These are phyloP conservation scores for Penicillium sclerotigenum DNA, from an alignment of 2,329 filamentous ascomycete genomes.

Conservation along the genomic window DNA sequence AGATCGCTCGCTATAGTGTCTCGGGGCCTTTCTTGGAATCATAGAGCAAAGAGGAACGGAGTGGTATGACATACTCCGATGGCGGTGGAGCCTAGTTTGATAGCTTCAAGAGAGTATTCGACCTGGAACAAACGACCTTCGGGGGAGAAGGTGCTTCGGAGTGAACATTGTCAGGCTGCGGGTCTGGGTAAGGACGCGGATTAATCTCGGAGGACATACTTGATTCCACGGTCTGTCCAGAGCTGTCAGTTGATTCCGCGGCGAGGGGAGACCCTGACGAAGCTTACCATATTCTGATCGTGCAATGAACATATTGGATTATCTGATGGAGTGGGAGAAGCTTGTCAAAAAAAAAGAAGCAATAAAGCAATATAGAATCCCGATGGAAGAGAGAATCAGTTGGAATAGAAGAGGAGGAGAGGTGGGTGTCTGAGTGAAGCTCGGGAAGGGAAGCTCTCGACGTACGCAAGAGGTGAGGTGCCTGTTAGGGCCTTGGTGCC, in stretches of 20 bases:
- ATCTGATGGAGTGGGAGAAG: slow-evolving; percentile 27
- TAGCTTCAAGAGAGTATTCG: slow-evolving; percentile 99
- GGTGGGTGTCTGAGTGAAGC: slow-evolving; percentile 24
- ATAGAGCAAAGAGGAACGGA: neutral
- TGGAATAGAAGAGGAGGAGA: slow-evolving; percentile 14
- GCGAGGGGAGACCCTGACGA: slow-evolving; percentile 21
- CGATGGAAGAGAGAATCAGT: slow-evolving; percentile 6
- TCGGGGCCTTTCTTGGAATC: neutral
- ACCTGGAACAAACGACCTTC: slow-evolving; percentile 99
- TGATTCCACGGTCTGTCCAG: slow-evolving; percentile 86
- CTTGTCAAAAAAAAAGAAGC: neutral
- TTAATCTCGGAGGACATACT: slow-evolving; percentile 56
- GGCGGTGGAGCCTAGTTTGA: slow-evolving; percentile 97
- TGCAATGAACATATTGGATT: slow-evolving; percentile 93
- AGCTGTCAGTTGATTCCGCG: slow-evolving; percentile 12
- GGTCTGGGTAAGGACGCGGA: slow-evolving; percentile 1
- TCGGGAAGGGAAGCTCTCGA: slow-evolving; percentile 32
- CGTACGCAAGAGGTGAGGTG: slow-evolving; percentile 38
- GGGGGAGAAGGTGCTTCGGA: slow-evolving; percentile 88
- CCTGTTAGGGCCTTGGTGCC: slow-evolving; percentile 27
- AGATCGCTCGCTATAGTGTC: neutral
- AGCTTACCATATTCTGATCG: slow-evolving; percentile 97
- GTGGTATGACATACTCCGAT: slow-evolving; percentile 66
- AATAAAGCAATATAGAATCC: slow-evolving; percentile 1
- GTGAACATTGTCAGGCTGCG: slow-evolving; percentile 23